These are phyloP conservation scores for Wilcoxina mikolae DNA, from an alignment of 495 filamentous ascomycete species.

Conservation along the genomic window DNA sequence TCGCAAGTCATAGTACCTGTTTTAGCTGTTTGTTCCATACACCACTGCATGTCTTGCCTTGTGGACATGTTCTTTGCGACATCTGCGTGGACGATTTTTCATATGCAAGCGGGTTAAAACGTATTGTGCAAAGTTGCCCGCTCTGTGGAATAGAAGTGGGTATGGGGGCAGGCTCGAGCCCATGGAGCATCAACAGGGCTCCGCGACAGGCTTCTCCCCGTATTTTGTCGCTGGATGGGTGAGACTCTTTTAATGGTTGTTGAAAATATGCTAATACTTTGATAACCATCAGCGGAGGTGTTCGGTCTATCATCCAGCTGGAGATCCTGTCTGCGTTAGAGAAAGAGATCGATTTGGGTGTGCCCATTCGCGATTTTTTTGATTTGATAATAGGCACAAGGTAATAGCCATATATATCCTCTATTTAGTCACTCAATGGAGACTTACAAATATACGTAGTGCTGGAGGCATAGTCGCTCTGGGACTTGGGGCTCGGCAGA, in stretches of 20 bases:
- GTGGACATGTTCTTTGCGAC: slow-evolving; percentile 33
- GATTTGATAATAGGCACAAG: slow-evolving; percentile 37
- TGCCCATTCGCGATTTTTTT: slow-evolving; percentile 33
- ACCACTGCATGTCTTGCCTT: slow-evolving; percentile 32
- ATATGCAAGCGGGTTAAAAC: background rate
- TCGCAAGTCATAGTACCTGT: slow-evolving; percentile 30
- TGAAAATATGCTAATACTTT: background rate
- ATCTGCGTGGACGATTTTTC: slow-evolving; percentile 25
- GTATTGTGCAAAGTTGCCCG: slow-evolving; percentile 1
- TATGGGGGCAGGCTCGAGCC: too few relatives aligned
- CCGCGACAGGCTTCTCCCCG: slow-evolving; percentile 30
- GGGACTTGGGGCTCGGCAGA: slow-evolving; percentile 31
- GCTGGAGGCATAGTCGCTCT: slow-evolving; percentile 38
- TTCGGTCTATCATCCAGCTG: slow-evolving; percentile 25
- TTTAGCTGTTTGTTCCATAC: slow-evolving; percentile 31
- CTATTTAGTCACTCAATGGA: background rate
- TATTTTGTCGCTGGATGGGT: slow-evolving; percentile 34
- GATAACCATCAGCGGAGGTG: slow-evolving; percentile 14
- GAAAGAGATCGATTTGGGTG: slow-evolving; percentile 16
- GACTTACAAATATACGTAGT: background rate
- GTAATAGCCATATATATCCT: slow-evolving; percentile 14
- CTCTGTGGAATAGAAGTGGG: background rate
- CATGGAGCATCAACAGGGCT: slow-evolving; percentile 21
- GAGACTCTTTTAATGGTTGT: slow-evolving; percentile 2
- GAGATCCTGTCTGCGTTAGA: slow-evolving; percentile 15